Evolutionary conservation across 495 filamentous ascomycete genomes (phyloP), one percentile per base, ranked within the genome.

Genomic region (Articulospora tetracladia): DNA sequence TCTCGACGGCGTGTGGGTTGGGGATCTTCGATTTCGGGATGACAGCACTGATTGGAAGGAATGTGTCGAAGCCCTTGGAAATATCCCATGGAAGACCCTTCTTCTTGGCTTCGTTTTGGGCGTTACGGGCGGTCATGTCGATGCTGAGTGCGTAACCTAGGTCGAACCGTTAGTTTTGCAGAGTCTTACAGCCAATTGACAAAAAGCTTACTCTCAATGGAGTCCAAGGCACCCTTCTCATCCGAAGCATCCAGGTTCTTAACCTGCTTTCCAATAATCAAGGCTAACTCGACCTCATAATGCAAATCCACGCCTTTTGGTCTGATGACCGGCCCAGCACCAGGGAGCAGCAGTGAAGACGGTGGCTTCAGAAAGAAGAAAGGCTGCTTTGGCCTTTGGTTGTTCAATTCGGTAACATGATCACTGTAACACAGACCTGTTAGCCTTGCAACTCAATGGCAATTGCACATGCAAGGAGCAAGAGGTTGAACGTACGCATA

Each of bases 341-440:
- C 78, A 1, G 93, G 92, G 17, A 86, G 79, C 1, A 97, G 82
- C 62, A 99, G 86, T 19, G 91, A 86, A 55, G 86, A 85, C 0
- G 91, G 70, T 6, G 94, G 95, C 81, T 99, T 99, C 61, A 97
- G 83, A 84, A 99, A 99, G 86, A 96, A 99, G 76, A 99, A 97
- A 6, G 95, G 94, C 70, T 95, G 89, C 72, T 90, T 91, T 57
- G 94, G 92, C 47, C 83, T 80, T 57, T 80, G 77, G 73, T 86
- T 96, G 77, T 91, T 91, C 66, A 99, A 82, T 79, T 99, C 94
- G 66, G 86, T 80, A 68, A 97, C 88, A 75, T 99, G 94, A 77
- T 97, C 93, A 72, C 91, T 95, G 72, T 55, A 55, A 57, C n/a
- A 19, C 41, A 50, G 60, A 60, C 49, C 30, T 19, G 22, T 64